Conservation (phyloP, 441 rosid species). For the Cnidoscolus chayamansa region DNA sequence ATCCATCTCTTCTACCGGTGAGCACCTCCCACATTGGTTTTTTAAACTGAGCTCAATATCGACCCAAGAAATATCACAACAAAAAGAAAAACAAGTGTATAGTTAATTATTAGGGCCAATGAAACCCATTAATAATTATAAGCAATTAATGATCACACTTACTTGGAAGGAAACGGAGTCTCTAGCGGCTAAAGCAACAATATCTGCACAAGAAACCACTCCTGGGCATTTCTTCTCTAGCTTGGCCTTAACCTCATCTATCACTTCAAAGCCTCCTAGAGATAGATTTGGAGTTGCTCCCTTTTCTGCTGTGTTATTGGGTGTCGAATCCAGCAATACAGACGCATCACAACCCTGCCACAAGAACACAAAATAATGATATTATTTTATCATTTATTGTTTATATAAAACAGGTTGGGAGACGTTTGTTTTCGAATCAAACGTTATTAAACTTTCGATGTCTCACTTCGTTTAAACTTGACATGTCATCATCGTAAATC, state of each 20-base stretch:
- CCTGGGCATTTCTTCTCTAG: conserved; percentile 69
- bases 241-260: conserved; percentile 63
- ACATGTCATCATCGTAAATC: too few relatives aligned
- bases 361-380: background rate
- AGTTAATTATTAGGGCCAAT: background rate
- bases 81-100: background rate
- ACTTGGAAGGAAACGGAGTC: conserved; percentile 67
- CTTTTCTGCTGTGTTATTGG: conserved; percentile 64
- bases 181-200: conserved; percentile 77
- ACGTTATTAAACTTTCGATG: too few relatives aligned
- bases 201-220: conserved; percentile 79
- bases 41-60: conserved; percentile 31
- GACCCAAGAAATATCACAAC: background rate
- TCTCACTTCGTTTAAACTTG: too few relatives aligned
- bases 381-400: too few relatives aligned
- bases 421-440: too few relatives aligned
- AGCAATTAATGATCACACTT: conserved; percentile 5
- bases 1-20: conserved; percentile 67
- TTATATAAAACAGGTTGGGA: too few relatives aligned
- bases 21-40: conserved; percentile 51
- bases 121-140: background rate
- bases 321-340: conserved; percentile 63
- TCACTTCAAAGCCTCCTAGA: conserved; percentile 62
- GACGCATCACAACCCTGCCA: conserved; percentile 81
- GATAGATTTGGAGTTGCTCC: conserved; percentile 65